Percentiles rank a stretch among this genome's conserved stretches.
These are phyloP conservation scores for Cryphonectria parasitica DNA, from an alignment of 2,329 filamentous ascomycete genomes.

Conservation along the genomic window DNA sequence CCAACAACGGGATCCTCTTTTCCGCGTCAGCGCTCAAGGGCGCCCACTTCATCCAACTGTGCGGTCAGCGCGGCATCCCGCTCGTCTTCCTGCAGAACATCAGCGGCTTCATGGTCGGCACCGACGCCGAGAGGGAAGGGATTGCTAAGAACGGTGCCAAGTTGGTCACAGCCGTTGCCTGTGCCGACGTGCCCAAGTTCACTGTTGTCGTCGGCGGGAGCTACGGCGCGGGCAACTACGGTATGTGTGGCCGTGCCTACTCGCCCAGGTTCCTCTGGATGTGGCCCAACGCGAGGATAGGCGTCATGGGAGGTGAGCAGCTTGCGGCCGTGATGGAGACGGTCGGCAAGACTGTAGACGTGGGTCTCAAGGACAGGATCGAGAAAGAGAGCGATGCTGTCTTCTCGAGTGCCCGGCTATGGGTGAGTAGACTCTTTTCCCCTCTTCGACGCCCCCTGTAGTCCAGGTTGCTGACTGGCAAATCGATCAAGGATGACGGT, in stretches of 20 bases:
- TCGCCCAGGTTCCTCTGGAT: constrained; percentile 90
- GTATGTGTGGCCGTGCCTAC: constrained; percentile 96
- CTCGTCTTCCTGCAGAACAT: constrained; percentile 97
- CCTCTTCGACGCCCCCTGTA: neutral
- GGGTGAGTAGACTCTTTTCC: constrained; percentile 58
- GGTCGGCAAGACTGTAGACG: constrained; percentile 82
- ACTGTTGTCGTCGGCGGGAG: constrained; percentile 94
- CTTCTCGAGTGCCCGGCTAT: constrained; percentile 86
- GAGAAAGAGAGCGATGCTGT: constrained; percentile 87
- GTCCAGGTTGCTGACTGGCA: neutral
- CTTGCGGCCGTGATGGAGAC: constrained; percentile 92
- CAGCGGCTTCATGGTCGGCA: constrained; percentile 96
- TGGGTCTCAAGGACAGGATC: constrained; percentile 79
- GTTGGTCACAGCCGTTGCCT: constrained; percentile 92
- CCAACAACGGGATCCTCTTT: constrained; percentile 96
- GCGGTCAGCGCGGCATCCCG: constrained; percentile 85
- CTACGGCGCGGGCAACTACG: constrained; percentile 95
- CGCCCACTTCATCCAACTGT: constrained; percentile 95
- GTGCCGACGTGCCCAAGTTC: constrained; percentile 93
- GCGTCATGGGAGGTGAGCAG: constrained; percentile 96
- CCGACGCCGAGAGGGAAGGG: constrained; percentile 87
- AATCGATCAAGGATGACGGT: constrained; percentile 65
- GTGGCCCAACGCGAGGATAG: constrained; percentile 96
- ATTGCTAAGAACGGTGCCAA: constrained; percentile 99
- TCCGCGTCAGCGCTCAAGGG: constrained; percentile 88